Conservation (phyloP, 805 yeast species). For the Myxozyma melibiosi region DNA sequence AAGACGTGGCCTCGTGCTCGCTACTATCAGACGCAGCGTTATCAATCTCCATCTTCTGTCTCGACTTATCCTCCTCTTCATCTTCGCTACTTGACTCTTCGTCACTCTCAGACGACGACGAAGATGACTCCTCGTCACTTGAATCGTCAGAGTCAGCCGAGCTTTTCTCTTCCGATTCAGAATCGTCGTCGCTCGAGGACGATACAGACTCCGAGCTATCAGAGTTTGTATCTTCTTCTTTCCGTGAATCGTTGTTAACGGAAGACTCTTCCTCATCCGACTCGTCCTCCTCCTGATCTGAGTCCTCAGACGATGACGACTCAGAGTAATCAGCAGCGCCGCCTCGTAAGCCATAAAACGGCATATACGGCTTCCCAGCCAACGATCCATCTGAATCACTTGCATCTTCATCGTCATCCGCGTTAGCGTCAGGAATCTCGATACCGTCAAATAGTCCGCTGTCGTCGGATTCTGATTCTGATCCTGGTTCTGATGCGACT, state of each 20-base stretch:
- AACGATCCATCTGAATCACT: conserved; percentile 37
- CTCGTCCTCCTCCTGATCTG: conserved; percentile 40
- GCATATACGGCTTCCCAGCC: conserved; percentile 34
- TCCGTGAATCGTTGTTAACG: not conserved
- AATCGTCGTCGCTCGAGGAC: not conserved
- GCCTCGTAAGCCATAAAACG: conserved; percentile 42
- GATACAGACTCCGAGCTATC: not conserved
- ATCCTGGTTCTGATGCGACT: not conserved
- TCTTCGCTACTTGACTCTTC: conserved; percentile 19
- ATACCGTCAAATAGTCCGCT: conserved; percentile 1
- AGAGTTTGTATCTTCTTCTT: not conserved
- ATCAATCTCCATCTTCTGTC: not conserved
- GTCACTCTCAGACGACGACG: conserved; percentile 16
- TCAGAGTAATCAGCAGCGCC: conserved; percentile 46
- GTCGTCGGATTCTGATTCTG: not conserved
- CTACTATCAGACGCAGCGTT: not conserved
- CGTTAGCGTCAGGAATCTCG: not conserved
- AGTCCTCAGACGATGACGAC: conserved; percentile 41
- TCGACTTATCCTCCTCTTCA: conserved; percentile 38
- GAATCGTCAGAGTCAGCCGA: not conserved
- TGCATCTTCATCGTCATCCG: conserved; percentile 49
- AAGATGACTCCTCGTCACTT: conserved; percentile 22
- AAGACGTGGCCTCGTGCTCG: not conserved
- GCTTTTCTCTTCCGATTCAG: not conserved
- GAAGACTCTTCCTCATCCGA: conserved; percentile 15